Base-by-base conservation (phyloP, 305 asterid genomes). In the Ajuga reptans region DNA sequence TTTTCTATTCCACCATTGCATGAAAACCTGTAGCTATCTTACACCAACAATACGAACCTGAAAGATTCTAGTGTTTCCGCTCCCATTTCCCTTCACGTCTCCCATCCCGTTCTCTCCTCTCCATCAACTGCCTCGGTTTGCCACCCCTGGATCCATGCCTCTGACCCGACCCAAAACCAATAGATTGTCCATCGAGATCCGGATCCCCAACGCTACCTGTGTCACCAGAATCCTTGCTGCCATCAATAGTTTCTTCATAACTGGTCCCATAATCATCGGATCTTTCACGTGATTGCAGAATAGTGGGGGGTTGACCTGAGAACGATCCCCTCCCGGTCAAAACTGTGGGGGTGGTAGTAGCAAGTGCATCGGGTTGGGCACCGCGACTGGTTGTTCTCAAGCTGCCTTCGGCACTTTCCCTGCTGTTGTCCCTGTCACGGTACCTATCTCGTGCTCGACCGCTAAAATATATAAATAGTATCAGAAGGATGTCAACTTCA, bases 61-160 rank as follows among this genome's bases (percentile, higher is more conserved):
- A n/a, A 17, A 41, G 60, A 50, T 49, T 16, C 84, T 89, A 88
- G 77, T 93, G 97, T 79, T 91, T 93, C 11, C 99, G 81, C 80
- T 93, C 99, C 99, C 99, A 93, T 79, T 91, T 91, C 61, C 99
- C 92, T 84, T 91, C 96, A 2, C 95, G 92, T 52, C 98, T 84
- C 45, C 86, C 87, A 42, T 87, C 97, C 37, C 96, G 85, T 77
- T 90, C 97, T 81, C 93, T 85, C 73, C 97, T 82, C 66, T 92
- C 98, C 60, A 87, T 70, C 45, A 89, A 66, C 84, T 89, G 96
- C 81, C 97, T 79, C 6, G 96, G 72, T 74, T 89, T 93, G 74
- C 86, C 72, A 15, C 95, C 92, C 64, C 97, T 78, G 15, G 95
- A 73, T 45, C 84, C 89, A 45, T 83, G 94, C 81, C 97, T 83